Percentiles rank a stretch among this genome's conserved stretches.
phyloP scores from a whole-genome alignment of 2,329 filamentous ascomycete species.

The Xylaria sp. region DNA sequence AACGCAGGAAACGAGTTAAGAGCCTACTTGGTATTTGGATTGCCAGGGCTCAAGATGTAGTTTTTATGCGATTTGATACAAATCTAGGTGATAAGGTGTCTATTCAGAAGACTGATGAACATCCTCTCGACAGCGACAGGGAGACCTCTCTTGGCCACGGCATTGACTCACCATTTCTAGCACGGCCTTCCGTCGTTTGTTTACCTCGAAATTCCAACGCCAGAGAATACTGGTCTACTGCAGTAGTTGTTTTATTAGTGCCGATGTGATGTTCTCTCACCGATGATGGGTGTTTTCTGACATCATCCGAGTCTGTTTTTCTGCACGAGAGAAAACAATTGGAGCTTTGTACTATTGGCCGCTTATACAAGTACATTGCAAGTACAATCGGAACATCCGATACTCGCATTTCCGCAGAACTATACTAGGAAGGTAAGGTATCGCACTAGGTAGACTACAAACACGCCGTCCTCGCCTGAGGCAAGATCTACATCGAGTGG shows the following conservation, averaged over 20 bases:
- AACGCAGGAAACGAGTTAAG: neutral
- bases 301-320: constrained; percentile 9
- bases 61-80: too few species aligned
- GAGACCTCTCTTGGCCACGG: too few species aligned
- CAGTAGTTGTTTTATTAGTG: neutral
- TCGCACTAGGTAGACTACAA: neutral
- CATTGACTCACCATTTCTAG: too few species aligned
- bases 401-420: neutral
- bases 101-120: too few species aligned
- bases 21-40: neutral
- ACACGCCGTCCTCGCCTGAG: constrained; percentile 8
- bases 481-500: constrained; percentile 24
- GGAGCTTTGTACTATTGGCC: neutral
- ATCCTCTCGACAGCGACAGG: too few species aligned
- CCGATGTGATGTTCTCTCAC: neutral
- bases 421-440: neutral
- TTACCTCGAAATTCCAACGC: too few species aligned
- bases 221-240: neutral
- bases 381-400: neutral
- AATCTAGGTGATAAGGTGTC: too few species aligned
- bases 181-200: too few species aligned
- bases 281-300: constrained; percentile 5
- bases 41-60: too few species aligned
- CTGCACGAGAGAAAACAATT: neutral
- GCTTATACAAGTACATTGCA: neutral